Evolutionary conservation across 140 eudicot species (phyloP).

Genomic region (Anethum foeniculum): DNA sequence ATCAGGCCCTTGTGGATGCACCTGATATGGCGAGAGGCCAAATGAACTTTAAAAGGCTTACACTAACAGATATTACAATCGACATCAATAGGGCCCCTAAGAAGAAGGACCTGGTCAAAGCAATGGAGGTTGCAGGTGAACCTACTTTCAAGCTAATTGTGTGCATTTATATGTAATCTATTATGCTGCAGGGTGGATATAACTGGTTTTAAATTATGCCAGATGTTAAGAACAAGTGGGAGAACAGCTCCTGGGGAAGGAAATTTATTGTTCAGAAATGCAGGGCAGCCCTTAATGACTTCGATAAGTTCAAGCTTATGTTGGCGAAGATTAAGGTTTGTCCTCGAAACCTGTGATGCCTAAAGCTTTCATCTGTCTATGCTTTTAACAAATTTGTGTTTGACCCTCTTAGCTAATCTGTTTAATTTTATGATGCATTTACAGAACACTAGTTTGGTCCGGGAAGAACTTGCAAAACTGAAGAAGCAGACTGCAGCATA

Average conservation of each 20-base stretch:
- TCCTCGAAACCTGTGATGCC: neutral
- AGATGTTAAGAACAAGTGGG: slow-evolving; percentile 97
- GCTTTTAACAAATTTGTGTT: neutral
- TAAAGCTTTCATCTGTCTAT: neutral
- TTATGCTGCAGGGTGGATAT: neutral
- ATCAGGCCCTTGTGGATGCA: slow-evolving; percentile 88
- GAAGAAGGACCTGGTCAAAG: slow-evolving; percentile 74
- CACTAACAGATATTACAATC: slow-evolving; percentile 76
- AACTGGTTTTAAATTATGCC: neutral
- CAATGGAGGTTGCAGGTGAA: slow-evolving; percentile 87
- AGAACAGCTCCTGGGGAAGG: slow-evolving; percentile 93
- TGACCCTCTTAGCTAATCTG: neutral
- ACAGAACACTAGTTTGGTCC: slow-evolving; percentile 71
- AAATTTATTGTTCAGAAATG: slow-evolving; percentile 80
- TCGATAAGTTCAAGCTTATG: slow-evolving; percentile 91
- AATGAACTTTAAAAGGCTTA: slow-evolving; percentile 87
- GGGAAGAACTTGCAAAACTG: slow-evolving; percentile 63
- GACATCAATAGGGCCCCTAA: slow-evolving; percentile 74
- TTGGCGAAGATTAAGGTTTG: slow-evolving; percentile 88
- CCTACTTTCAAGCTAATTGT: neutral
- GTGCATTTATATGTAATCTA: neutral
- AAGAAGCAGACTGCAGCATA: slow-evolving; percentile 41
- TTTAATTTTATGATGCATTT: neutral
- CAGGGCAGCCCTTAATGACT: slow-evolving; percentile 86
- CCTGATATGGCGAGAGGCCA: slow-evolving; percentile 93